Conservation (phyloP, 139 green algal species). For the Chlorella sorokiniana region DNA sequence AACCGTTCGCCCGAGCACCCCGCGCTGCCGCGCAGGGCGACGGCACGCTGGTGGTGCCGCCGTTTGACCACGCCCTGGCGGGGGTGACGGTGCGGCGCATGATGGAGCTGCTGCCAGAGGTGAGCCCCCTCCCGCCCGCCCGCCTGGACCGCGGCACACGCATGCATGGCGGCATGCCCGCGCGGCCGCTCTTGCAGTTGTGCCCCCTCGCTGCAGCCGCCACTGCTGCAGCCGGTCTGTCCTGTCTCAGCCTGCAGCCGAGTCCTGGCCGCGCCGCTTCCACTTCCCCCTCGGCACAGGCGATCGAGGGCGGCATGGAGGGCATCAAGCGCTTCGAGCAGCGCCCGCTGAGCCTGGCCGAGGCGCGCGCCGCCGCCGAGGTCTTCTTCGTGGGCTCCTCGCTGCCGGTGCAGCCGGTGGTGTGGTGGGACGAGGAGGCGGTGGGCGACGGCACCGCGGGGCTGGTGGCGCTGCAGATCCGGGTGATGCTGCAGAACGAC, state of each 20-base stretch:
- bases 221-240: neutral
- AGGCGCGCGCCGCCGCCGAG: slow-evolving; percentile 54
- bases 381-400: slow-evolving; percentile 53
- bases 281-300: neutral
- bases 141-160: too few species aligned
- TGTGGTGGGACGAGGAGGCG: slow-evolving; percentile 43
- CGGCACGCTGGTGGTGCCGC: slow-evolving; percentile 65
- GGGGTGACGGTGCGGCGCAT: slow-evolving; percentile 68
- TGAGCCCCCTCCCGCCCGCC: slow-evolving; percentile 20
- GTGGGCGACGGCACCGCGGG: slow-evolving; percentile 51
- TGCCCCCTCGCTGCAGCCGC: neutral
- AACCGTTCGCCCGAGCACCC: too few species aligned
- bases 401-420: slow-evolving; percentile 47
- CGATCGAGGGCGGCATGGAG: slow-evolving; percentile 31
- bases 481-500: slow-evolving; percentile 69
- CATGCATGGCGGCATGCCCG: neutral
- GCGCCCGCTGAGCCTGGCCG: slow-evolving; percentile 45
- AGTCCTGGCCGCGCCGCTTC: neutral
- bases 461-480: slow-evolving; percentile 59
- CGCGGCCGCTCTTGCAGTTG: neutral
- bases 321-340: slow-evolving; percentile 37
- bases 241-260: neutral
- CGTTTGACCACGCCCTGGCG: slow-evolving; percentile 51
- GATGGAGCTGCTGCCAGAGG: slow-evolving; percentile 66
- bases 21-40: slow-evolving; percentile 42